Conservation (phyloP, 306 rosid species). For the Lablab purpureus region DNA sequence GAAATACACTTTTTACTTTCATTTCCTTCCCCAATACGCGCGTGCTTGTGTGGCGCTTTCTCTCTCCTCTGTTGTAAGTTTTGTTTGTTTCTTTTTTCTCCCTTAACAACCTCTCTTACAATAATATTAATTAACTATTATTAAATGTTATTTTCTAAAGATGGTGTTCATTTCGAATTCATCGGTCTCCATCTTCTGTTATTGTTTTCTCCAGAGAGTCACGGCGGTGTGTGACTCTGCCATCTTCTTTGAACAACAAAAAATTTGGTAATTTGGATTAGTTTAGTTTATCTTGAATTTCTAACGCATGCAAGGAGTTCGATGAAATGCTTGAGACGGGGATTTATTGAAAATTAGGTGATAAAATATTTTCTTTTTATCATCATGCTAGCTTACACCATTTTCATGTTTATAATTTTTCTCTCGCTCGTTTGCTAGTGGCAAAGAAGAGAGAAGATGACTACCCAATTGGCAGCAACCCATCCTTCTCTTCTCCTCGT, state of each 20-base stretch:
- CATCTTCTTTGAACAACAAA: not conserved
- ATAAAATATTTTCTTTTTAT: not conserved
- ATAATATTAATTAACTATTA: not conserved
- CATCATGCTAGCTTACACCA: not conserved
- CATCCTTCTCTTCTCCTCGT: not conserved
- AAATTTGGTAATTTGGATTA: too few relatives aligned
- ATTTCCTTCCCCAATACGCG: too few relatives aligned
- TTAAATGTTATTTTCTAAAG: not conserved
- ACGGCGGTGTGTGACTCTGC: not conserved
- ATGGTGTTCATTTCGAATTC: not conserved
- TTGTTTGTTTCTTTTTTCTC: not conserved
- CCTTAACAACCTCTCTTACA: not conserved
- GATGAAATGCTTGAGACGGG: not conserved
- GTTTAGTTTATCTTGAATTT: not conserved
- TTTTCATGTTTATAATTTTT: not conserved
- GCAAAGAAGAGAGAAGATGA: conserved; percentile 15
- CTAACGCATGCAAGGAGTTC: not conserved
- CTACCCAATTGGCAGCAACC: conserved; percentile 4
- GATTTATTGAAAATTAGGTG: not conserved
- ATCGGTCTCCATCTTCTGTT: not conserved
- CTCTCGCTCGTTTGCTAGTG: not conserved
- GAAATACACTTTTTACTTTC: too few relatives aligned
- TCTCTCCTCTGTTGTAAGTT: too few relatives aligned
- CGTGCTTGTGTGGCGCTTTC: too few relatives aligned
- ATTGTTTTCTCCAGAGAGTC: not conserved